Conservation (phyloP, 306 rosid genomes). For the Dalbergia oliveri region DNA sequence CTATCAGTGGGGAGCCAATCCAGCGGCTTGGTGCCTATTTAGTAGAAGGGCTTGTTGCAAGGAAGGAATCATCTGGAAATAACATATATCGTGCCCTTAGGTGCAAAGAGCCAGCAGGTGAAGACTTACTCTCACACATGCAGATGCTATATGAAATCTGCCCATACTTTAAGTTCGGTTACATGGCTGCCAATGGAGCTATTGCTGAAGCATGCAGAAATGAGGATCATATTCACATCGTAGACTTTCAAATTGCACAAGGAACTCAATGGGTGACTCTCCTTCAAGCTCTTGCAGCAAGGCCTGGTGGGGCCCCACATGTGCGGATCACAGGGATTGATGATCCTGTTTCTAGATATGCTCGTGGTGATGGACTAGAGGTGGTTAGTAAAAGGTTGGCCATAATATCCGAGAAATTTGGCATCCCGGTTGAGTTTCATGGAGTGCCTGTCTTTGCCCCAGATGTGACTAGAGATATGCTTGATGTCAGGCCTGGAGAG, state of each 20-base stretch:
- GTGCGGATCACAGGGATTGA: conserved; percentile 87
- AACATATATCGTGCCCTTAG: conserved; percentile 71
- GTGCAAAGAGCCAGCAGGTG: conserved; percentile 82
- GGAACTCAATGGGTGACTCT: conserved; percentile 88
- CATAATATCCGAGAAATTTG: conserved; percentile 59
- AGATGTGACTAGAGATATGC: conserved; percentile 72
- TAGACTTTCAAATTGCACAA: conserved; percentile 87
- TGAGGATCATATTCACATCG: conserved; percentile 82
- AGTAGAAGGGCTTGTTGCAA: conserved; percentile 89
- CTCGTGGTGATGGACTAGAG: conserved; percentile 81
- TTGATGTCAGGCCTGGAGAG: conserved; percentile 76
- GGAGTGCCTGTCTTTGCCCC: conserved; percentile 72
- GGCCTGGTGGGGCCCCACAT: conserved; percentile 83
- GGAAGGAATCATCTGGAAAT: conserved; percentile 80
- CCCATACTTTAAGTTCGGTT: conserved; percentile 89
- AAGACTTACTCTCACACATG: conserved; percentile 82
- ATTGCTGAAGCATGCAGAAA: conserved; percentile 91
- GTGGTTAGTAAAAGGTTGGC: conserved; percentile 64
- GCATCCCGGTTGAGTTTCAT: conserved; percentile 77
- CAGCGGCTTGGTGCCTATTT: conserved; percentile 90
- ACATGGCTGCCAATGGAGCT: conserved; percentile 96
- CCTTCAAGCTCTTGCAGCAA: conserved; percentile 92
- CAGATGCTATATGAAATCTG: conserved; percentile 79
- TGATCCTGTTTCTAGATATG: conserved; percentile 72
- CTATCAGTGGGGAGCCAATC: conserved; percentile 83